Percentiles rank a stretch among this genome's conserved stretches.
phyloP scores from a whole-genome alignment of 371 early-diverging fungal genomes.

The Mortierella polycephala region DNA sequence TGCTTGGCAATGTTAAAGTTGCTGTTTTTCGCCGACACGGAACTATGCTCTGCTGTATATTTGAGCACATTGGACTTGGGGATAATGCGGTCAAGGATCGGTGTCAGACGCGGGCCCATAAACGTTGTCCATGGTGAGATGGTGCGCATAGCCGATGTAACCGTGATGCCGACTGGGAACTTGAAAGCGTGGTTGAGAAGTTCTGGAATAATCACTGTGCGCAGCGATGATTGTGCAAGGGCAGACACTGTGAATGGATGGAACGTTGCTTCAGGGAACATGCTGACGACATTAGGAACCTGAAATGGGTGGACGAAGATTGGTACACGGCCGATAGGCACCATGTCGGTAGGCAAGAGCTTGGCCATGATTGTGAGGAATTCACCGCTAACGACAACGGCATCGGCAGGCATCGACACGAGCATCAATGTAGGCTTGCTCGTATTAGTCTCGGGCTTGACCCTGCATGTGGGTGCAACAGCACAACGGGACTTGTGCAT shows the following conservation, averaged over 20 bases:
- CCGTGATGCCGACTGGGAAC: constrained; percentile 74
- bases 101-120: constrained; percentile 71
- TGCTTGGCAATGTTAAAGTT: constrained; percentile 77
- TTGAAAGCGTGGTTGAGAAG: constrained; percentile 64
- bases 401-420: constrained; percentile 61
- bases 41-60: constrained; percentile 64
- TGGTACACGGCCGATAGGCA: constrained; percentile 53
- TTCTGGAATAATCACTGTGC: constrained; percentile 69
- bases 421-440: constrained; percentile 60
- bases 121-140: constrained; percentile 77
- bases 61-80: constrained; percentile 55
- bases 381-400: constrained; percentile 63
- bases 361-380: constrained; percentile 57
- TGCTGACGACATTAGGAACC: constrained; percentile 65
- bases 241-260: constrained; percentile 60
- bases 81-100: constrained; percentile 60
- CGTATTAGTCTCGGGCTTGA: constrained; percentile 61
- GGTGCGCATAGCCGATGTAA: constrained; percentile 79
- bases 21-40: constrained; percentile 60
- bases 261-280: constrained; percentile 60
- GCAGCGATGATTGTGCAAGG: constrained; percentile 72
- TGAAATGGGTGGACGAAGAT: constrained; percentile 77
- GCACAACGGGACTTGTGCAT: constrained; percentile 78
- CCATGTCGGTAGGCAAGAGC: constrained; percentile 53
- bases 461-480: constrained; percentile 65